Conservation (phyloP, 2,329 filamentous ascomycete species). For the Sporothrix inflata region DNA sequence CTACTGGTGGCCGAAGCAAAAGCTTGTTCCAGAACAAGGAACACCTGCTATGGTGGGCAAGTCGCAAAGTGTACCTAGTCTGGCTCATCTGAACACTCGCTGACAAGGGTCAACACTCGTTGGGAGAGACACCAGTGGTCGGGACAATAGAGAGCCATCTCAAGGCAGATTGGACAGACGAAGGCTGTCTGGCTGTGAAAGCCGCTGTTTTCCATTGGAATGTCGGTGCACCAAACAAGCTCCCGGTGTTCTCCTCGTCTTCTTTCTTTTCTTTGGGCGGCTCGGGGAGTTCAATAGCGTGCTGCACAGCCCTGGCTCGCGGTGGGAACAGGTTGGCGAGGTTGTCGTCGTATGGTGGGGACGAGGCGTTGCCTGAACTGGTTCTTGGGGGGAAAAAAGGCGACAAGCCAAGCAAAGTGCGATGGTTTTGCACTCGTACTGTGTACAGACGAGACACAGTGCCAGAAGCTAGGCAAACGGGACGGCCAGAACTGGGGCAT, state of each 20-base stretch:
- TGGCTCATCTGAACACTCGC: neutral
- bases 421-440: neutral
- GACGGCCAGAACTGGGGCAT: slow-evolving; percentile 25
- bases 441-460: slow-evolving; percentile 23
- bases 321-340: neutral
- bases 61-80: neutral
- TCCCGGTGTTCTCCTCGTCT: neutral
- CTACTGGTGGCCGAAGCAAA: neutral
- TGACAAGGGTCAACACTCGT: neutral
- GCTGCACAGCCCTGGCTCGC: slow-evolving; percentile 7
- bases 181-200: neutral
- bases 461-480: slow-evolving; percentile 20
- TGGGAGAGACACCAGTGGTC: neutral
- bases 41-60: neutral
- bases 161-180: slow-evolving; percentile 3
- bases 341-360: too few species aligned
- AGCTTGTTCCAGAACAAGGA: neutral
- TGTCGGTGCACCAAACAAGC: slow-evolving; percentile 6
- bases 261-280: neutral
- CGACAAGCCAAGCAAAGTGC: slow-evolving; percentile 8
- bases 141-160: neutral
- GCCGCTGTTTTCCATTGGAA: neutral
- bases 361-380: neutral
- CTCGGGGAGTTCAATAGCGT: neutral
- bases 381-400: neutral